A percentile compares a stretch with the other conserved stretches of the same genome.
Evolutionary conservation across 2,329 filamentous ascomycete genomes (phyloP).

Genomic region (Pseudogymnoascus sp.): DNA sequence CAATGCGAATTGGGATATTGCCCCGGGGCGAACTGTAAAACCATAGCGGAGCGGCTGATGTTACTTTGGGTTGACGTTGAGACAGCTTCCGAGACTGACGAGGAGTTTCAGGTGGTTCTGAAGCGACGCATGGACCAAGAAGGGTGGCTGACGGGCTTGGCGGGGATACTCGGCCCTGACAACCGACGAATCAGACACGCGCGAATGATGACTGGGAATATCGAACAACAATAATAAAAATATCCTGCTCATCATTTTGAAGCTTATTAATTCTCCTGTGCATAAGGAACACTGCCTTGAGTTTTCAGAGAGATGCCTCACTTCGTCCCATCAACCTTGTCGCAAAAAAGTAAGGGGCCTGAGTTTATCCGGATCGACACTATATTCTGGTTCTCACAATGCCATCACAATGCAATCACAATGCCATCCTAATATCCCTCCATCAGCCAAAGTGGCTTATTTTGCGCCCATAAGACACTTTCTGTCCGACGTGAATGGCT

Average conservation of each 20-base stretch:
- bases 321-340: not conserved
- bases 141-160: not conserved
- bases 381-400: not conserved
- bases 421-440: not conserved
- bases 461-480: not conserved
- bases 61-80: not conserved
- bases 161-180: not conserved
- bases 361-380: not conserved
- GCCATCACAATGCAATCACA: not conserved
- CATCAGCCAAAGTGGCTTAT: not conserved
- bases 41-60: not conserved
- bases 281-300: not conserved
- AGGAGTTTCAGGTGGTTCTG: conserved; percentile 5
- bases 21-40: not conserved
- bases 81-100: not conserved
- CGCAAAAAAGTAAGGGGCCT: not conserved
- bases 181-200: conserved; percentile 2
- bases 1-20: not conserved
- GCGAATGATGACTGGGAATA: not conserved
- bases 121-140: not conserved
- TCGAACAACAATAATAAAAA: not conserved
- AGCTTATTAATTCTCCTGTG: not conserved
- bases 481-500: not conserved
- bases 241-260: not conserved
- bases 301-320: not conserved